Evolutionary conservation across 768 basidiomycete species (phyloP).

Genomic region (Sarcodon aspratus): DNA sequence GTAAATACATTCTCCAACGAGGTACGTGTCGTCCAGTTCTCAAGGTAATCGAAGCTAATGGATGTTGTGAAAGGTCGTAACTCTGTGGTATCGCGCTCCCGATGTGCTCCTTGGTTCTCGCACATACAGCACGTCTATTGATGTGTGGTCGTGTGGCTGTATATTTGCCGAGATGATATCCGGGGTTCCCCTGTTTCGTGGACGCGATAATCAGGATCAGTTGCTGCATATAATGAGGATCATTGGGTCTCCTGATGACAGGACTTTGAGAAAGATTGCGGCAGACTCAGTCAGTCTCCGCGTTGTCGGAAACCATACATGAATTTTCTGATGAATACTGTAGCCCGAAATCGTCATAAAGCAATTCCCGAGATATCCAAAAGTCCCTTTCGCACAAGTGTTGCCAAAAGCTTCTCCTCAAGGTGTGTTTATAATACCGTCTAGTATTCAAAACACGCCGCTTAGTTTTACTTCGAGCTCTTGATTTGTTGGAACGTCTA

Average conservation of each 20-base stretch:
- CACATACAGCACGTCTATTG: slow-evolving; percentile 96
- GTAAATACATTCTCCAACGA: slow-evolving; percentile 99
- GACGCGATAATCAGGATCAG: slow-evolving; percentile 95
- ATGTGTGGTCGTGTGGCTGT: slow-evolving; percentile 98
- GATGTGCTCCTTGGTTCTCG: slow-evolving; percentile 95
- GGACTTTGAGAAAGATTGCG: slow-evolving; percentile 77
- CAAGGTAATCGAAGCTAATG: slow-evolving; percentile 1
- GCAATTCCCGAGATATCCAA: slow-evolving; percentile 79
- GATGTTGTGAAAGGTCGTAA: slow-evolving; percentile 65
- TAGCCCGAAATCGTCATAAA: slow-evolving; percentile 52
- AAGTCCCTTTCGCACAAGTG: slow-evolving; percentile 70
- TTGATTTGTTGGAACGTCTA: slow-evolving; percentile 89
- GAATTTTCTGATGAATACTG: slow-evolving; percentile 5
- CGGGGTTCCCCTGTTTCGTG: slow-evolving; percentile 92
- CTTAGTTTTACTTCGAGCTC: slow-evolving; percentile 32
- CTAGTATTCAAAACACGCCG: background rate
- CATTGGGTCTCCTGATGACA: slow-evolving; percentile 88
- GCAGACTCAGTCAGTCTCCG: slow-evolving; percentile 67
- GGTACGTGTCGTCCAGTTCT: slow-evolving; percentile 25
- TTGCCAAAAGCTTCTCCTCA: slow-evolving; percentile 79
- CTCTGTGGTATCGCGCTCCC: slow-evolving; percentile 96
- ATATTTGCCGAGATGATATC: slow-evolving; percentile 99
- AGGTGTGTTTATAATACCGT: slow-evolving; percentile 31
- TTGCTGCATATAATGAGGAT: slow-evolving; percentile 97
- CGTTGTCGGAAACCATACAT: background rate